phyloP scores from a whole-genome alignment of 768 basidiomycete genomes.

The Harrya chromipes region DNA sequence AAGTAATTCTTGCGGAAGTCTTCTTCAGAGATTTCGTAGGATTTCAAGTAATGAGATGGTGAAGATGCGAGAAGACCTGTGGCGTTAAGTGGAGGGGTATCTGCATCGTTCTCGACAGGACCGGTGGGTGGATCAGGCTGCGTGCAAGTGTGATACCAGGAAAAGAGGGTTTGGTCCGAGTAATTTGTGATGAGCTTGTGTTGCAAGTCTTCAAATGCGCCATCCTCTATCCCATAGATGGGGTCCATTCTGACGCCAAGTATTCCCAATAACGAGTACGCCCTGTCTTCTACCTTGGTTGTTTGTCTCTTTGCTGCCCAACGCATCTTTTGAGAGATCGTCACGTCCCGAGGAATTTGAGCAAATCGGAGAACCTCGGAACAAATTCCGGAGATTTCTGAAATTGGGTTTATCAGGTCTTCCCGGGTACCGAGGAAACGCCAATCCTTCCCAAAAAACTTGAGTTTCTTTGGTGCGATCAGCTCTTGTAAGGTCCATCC shows the following conservation, averaged over 20 bases:
- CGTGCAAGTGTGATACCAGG: slow-evolving; percentile 13
- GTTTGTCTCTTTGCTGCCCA: slow-evolving; percentile 5
- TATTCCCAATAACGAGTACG: slow-evolving; percentile 6
- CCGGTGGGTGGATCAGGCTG: neutral
- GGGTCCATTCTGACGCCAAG: neutral
- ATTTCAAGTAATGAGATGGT: slow-evolving; percentile 13
- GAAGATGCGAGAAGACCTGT: slow-evolving; percentile 23
- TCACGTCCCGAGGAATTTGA: neutral
- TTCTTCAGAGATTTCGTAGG: slow-evolving; percentile 14
- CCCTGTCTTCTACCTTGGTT: slow-evolving; percentile 2
- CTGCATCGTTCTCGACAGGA: neutral
- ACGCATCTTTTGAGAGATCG: neutral
- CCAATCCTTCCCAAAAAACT: neutral
- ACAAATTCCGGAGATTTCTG: neutral
- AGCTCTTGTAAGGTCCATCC: slow-evolving; percentile 12
- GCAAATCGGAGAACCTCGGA: neutral
- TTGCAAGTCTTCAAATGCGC: slow-evolving; percentile 24
- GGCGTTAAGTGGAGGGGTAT: neutral
- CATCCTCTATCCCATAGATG: slow-evolving; percentile 8
- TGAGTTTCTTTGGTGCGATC: slow-evolving; percentile 5
- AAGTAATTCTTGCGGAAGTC: slow-evolving; percentile 16
- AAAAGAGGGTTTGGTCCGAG: slow-evolving; percentile 24
- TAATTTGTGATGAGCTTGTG: slow-evolving; percentile 14
- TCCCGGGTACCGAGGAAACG: too few species aligned
- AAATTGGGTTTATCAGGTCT: neutral